These are phyloP conservation scores for Pseudogymnoascus sp. DNA, from an alignment of 2,329 filamentous ascomycete species.

Conservation along the genomic window DNA sequence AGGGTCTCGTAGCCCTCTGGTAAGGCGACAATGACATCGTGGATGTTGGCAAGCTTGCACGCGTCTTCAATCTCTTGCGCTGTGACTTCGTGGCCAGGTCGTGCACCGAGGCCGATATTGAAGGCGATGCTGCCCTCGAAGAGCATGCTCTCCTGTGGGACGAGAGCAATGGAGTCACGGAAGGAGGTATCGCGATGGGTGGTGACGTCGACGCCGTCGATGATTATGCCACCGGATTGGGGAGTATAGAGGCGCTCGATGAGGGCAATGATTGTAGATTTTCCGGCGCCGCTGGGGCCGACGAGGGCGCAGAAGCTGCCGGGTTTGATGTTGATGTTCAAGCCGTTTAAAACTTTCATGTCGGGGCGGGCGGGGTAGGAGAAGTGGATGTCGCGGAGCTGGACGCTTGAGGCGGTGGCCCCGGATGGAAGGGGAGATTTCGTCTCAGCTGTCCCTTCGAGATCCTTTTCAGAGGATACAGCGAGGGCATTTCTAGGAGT, in stretches of 20 bases:
- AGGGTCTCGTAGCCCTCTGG: conserved; percentile 59
- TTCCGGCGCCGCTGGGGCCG: conserved; percentile 58
- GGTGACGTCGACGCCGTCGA: conserved; percentile 34
- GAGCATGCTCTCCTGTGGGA: conserved; percentile 50
- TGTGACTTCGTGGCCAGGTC: conserved; percentile 42
- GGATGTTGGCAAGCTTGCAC: conserved; percentile 60
- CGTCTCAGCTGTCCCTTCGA: conserved; percentile 32
- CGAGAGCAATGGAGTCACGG: conserved; percentile 45
- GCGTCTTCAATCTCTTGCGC: conserved; percentile 57
- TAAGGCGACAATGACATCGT: conserved; percentile 55
- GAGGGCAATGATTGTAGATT: conserved; percentile 55
- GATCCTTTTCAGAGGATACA: conserved; percentile 24
- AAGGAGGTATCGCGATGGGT: conserved; percentile 36
- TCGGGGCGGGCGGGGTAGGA: conserved; percentile 57
- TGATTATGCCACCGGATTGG: conserved; percentile 15
- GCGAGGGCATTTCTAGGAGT: neutral
- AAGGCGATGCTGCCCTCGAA: conserved; percentile 49
- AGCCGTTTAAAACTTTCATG: conserved; percentile 44
- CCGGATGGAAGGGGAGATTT: conserved; percentile 9
- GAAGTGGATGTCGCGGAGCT: conserved; percentile 53
- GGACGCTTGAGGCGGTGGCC: conserved; percentile 36
- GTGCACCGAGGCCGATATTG: conserved; percentile 47
- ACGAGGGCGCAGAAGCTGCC: conserved; percentile 57
- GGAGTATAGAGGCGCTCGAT: conserved; percentile 44
- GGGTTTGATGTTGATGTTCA: conserved; percentile 48